These are phyloP conservation scores for Cymodocea nodosa DNA, from an alignment of 116 monocot genomes.

Conservation along the genomic window DNA sequence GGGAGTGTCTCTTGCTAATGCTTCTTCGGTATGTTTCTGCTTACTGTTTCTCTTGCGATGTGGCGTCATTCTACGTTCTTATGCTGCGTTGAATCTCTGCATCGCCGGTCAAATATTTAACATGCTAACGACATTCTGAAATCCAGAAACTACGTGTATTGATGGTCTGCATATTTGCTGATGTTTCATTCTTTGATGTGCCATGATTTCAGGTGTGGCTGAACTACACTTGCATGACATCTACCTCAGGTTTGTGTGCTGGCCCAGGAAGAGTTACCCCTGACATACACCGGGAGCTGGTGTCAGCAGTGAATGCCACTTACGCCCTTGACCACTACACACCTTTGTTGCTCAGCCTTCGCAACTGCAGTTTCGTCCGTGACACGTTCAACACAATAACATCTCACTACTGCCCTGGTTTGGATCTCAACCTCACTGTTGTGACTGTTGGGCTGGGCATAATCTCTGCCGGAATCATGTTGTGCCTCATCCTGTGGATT, in stretches of 20 bases:
- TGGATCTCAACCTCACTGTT: conserved; percentile 35
- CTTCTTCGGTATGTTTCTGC: conserved; percentile 32
- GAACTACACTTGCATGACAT: conserved; percentile 40
- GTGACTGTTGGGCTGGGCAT: conserved; percentile 51
- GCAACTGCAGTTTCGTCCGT: conserved; percentile 77
- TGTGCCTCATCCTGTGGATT: conserved; percentile 72
- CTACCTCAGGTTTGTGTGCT: conserved; percentile 32
- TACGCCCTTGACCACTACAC: conserved; percentile 72
- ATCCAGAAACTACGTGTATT: background rate
- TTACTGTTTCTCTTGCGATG: too few species aligned
- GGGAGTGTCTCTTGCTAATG: conserved; percentile 52
- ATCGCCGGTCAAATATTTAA: too few species aligned
- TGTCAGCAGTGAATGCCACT: conserved; percentile 57
- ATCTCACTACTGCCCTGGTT: conserved; percentile 34
- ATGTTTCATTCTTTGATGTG: background rate
- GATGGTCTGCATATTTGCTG: background rate
- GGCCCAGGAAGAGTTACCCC: conserved; percentile 42
- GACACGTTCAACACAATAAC: conserved; percentile 51
- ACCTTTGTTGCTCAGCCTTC: conserved; percentile 53
- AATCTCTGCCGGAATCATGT: conserved; percentile 49
- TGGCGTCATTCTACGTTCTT: too few species aligned
- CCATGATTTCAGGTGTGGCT: conserved; percentile 48
- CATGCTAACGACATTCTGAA: background rate
- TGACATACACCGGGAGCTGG: conserved; percentile 39
- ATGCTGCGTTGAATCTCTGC: too few species aligned